A percentile compares a stretch with the other conserved stretches of the same genome.
These are phyloP conservation scores for Zea luxurians DNA, from an alignment of 176 grass and related monocot species.

Conservation along the genomic window DNA sequence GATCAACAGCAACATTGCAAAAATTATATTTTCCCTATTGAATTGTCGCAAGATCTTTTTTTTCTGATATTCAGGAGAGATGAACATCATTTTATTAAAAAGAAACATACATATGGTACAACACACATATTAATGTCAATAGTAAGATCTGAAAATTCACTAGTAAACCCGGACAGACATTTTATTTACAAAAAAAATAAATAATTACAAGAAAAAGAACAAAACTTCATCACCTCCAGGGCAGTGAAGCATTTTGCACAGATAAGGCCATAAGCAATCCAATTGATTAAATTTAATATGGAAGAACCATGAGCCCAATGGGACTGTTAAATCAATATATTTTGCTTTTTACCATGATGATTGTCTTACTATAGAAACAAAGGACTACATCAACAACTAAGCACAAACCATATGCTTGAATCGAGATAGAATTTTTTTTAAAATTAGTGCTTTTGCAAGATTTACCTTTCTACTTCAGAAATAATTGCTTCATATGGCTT, in stretches of 20 bases:
- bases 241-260: background rate
- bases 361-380: background rate
- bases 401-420: background rate
- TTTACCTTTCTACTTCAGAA: conserved; percentile 76
- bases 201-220: background rate
- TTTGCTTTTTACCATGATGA: background rate
- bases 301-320: background rate
- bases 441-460: conserved; percentile 7
- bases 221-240: background rate
- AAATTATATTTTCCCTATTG: background rate
- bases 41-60: background rate
- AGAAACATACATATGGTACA: background rate
- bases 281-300: conserved; percentile 4
- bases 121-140: background rate
- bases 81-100: too few species aligned
- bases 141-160: background rate
- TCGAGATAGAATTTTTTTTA: background rate
- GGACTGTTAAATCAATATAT: background rate
- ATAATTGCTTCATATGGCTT: conserved; percentile 84
- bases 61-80: background rate
- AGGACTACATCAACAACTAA: background rate
- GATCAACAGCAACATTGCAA: background rate
- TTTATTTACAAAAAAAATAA: conserved; percentile 2
- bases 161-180: background rate
- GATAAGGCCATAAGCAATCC: background rate